phyloP scores from a whole-genome alignment of 306 rosid genomes.

The Pyrus communis region DNA sequence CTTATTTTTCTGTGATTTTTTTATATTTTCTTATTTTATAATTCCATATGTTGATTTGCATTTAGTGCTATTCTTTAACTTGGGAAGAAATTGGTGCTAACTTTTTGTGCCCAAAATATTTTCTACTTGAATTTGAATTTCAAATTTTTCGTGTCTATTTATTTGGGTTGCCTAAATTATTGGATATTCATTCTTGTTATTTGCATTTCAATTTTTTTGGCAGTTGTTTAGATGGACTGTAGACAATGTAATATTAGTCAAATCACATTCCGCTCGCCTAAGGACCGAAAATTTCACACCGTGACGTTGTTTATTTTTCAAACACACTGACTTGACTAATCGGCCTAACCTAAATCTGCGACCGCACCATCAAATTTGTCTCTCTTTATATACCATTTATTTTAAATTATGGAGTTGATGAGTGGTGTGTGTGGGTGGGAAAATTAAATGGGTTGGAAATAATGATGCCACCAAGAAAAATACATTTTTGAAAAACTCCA shows the following conservation, averaged over 20 bases:
- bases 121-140: not conserved
- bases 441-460: not conserved
- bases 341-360: no score
- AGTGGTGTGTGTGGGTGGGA: not conserved
- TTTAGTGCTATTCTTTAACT: not conserved
- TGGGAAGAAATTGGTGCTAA: not conserved
- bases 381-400: not conserved
- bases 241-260: no score
- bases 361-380: not conserved
- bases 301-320: no score
- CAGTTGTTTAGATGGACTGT: not conserved
- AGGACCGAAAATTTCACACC: no score
- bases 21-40: not conserved
- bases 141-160: not conserved
- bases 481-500: not conserved
- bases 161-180: not conserved
- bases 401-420: not conserved
- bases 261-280: no score
- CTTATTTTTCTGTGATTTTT: constrained; percentile 1
- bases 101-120: no score
- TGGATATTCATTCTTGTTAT: not conserved
- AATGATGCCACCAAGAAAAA: not conserved
- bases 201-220: not conserved
- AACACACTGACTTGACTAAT: not conserved
- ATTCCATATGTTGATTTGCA: not conserved